These are phyloP conservation scores for Coniochaeta sp. DNA, from an alignment of 2,329 filamentous ascomycete genomes.

Conservation along the genomic window DNA sequence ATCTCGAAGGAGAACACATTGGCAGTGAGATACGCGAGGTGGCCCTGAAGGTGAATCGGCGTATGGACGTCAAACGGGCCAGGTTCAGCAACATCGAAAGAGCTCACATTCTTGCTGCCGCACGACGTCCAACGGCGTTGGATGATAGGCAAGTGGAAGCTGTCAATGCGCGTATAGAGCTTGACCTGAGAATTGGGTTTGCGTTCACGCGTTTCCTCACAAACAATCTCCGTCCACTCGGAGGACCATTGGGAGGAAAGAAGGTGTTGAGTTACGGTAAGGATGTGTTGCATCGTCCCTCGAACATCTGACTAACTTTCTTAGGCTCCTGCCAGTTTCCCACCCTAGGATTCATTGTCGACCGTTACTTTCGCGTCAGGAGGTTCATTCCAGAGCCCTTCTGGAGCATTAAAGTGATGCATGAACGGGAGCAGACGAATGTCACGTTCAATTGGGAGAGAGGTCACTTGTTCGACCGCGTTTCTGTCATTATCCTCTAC, in stretches of 20 bases:
- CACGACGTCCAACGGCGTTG: slow-evolving; percentile 66
- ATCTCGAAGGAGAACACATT: slow-evolving; percentile 95
- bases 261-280: slow-evolving; percentile 75
- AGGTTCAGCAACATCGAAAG: slow-evolving; percentile 94
- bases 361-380: slow-evolving; percentile 87
- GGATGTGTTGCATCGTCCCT: slow-evolving; percentile 8
- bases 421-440: slow-evolving; percentile 68
- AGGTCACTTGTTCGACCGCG: slow-evolving; percentile 79
- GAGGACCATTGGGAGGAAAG: slow-evolving; percentile 57
- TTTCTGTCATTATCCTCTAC: slow-evolving; percentile 72
- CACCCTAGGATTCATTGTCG: slow-evolving; percentile 92
- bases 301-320: slow-evolving; percentile 10
- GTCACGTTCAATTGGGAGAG: slow-evolving; percentile 82
- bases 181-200: slow-evolving; percentile 87
- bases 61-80: slow-evolving; percentile 75
- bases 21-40: slow-evolving; percentile 83
- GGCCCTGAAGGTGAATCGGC: slow-evolving; percentile 65
- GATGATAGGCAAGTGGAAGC: slow-evolving; percentile 85
- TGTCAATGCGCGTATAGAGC: slow-evolving; percentile 80
- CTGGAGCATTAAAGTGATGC: slow-evolving; percentile 83
- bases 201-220: slow-evolving; percentile 89
- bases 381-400: slow-evolving; percentile 91
- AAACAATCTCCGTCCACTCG: slow-evolving; percentile 64
- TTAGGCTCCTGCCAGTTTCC: slow-evolving; percentile 93
- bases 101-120: slow-evolving; percentile 82